Conservation (phyloP, 352 stramenopile genomes). For the Phytophthora pluvialis region DNA sequence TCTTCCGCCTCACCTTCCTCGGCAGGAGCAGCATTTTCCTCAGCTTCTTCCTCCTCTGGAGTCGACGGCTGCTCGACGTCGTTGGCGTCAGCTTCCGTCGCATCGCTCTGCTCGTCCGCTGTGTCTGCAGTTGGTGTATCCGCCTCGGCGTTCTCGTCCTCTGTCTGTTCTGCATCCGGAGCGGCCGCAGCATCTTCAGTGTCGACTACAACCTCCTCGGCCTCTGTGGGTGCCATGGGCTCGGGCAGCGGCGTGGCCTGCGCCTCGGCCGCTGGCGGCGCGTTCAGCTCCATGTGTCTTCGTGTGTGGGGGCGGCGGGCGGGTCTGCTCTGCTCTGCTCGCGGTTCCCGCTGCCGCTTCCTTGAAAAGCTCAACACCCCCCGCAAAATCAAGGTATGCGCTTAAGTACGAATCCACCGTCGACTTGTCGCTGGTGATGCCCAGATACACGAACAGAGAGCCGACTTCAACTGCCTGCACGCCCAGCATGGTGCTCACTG, state of each 20-base stretch:
- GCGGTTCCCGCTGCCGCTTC: slow-evolving; percentile 6
- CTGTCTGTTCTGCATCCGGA: slow-evolving; percentile 1
- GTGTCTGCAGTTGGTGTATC: background rate
- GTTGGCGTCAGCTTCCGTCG: background rate
- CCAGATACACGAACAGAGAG: slow-evolving; percentile 14
- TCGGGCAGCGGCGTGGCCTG: slow-evolving; percentile 5
- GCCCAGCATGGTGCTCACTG: background rate
- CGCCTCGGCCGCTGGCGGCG: slow-evolving; percentile 11
- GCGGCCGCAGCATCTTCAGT: slow-evolving; percentile 1
- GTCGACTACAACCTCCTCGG: slow-evolving; percentile 3
- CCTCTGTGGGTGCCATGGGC: background rate
- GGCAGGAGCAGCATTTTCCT: background rate
- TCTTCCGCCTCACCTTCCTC: slow-evolving; percentile 2
- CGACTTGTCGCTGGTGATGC: slow-evolving; percentile 17
- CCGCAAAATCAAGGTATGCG: slow-evolving; percentile 18
- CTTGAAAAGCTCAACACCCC: slow-evolving; percentile 36
- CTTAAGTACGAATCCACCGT: slow-evolving; percentile 35
- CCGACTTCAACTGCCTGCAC: slow-evolving; percentile 8
- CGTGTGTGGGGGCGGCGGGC: background rate
- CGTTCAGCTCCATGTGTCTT: slow-evolving; percentile 34
- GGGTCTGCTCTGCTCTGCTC: background rate
- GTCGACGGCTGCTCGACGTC: slow-evolving; percentile 9
- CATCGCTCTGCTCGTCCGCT: slow-evolving; percentile 14
- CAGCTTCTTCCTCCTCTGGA: slow-evolving; percentile 7
- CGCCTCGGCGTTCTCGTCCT: slow-evolving; percentile 7